These are phyloP conservation scores for Camellia sinensis DNA, from an alignment of 148 eudicot genomes.

Conservation along the genomic window DNA sequence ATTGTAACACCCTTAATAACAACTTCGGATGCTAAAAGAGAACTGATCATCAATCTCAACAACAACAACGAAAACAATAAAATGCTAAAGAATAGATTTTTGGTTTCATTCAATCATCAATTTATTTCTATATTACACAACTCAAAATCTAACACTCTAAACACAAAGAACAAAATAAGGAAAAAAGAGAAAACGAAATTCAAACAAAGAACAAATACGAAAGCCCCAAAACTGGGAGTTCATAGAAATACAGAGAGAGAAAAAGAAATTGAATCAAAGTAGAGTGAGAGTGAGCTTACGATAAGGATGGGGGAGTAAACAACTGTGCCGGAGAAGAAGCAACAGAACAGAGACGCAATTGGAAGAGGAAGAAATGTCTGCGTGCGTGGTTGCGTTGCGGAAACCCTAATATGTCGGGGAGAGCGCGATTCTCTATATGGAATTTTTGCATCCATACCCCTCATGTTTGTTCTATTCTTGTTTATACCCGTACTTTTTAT, in stretches of 20 bases:
- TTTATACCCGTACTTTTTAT: too few relatives aligned
- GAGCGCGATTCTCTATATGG: constrained; percentile 2
- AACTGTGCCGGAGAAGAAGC: constrained; percentile 8
- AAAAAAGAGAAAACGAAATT: neutral
- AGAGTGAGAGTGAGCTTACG: constrained; percentile 9
- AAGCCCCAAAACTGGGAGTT: neutral
- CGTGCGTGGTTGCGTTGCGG: neutral
- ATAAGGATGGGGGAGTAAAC: neutral
- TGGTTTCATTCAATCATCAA: constrained; percentile 6
- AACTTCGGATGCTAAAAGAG: neutral
- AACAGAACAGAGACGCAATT: neutral
- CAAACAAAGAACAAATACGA: neutral
- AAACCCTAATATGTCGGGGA: constrained; percentile 20
- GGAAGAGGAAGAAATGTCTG: too few relatives aligned
- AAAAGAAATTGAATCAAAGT: neutral
- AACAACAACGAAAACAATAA: neutral
- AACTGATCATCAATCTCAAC: neutral
- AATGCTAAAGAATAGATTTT: neutral
- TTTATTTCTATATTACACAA: neutral
- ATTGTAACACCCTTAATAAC: neutral
- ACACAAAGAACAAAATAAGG: neutral
- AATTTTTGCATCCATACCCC: neutral
- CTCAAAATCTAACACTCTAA: neutral
- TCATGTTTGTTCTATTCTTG: neutral
- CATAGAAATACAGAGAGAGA: neutral